Conservation (phyloP, 169 alveolate species). For the Cryptosporidium ubiquitum region DNA sequence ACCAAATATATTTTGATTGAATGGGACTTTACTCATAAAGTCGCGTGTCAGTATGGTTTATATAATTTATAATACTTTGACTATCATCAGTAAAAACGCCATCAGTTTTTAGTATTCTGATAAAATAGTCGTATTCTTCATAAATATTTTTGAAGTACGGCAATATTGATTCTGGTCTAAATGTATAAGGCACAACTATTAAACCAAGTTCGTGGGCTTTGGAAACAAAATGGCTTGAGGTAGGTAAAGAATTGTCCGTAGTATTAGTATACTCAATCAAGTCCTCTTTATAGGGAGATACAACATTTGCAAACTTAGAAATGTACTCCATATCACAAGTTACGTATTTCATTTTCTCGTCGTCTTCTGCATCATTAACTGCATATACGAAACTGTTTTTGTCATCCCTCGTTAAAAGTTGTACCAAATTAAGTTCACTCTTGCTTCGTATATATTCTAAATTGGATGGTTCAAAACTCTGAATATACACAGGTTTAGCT, state of each 20-base stretch:
- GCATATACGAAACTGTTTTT: slow-evolving; percentile 55
- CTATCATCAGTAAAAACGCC: slow-evolving; percentile 65
- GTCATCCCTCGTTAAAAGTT: slow-evolving; percentile 29
- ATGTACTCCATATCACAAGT: slow-evolving; percentile 25
- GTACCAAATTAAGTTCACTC: slow-evolving; percentile 49
- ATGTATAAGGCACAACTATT: slow-evolving; percentile 64
- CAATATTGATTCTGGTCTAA: slow-evolving; percentile 60
- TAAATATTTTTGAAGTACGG: not conserved
- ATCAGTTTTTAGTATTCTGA: not conserved
- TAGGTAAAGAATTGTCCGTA: not conserved
- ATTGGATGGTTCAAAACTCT: slow-evolving; percentile 61
- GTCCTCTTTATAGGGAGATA: slow-evolving; percentile 51
- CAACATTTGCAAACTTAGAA: slow-evolving; percentile 51
- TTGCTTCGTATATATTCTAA: slow-evolving; percentile 38
- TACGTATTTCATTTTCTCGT: slow-evolving; percentile 3
- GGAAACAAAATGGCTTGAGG: slow-evolving; percentile 20
- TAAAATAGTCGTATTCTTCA: slow-evolving; percentile 56
- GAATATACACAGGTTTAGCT: slow-evolving; percentile 10
- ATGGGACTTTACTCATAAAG: not conserved
- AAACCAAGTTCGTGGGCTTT: slow-evolving; percentile 36
- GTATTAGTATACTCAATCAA: not conserved
- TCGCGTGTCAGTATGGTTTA: not conserved
- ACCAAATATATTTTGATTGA: slow-evolving; percentile 47
- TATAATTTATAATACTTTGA: slow-evolving; percentile 6
- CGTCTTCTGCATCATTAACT: not conserved